These are phyloP conservation scores for Wallacemonas rigidus DNA, from an alignment of 208 protist genomes.

Conservation along the genomic window DNA sequence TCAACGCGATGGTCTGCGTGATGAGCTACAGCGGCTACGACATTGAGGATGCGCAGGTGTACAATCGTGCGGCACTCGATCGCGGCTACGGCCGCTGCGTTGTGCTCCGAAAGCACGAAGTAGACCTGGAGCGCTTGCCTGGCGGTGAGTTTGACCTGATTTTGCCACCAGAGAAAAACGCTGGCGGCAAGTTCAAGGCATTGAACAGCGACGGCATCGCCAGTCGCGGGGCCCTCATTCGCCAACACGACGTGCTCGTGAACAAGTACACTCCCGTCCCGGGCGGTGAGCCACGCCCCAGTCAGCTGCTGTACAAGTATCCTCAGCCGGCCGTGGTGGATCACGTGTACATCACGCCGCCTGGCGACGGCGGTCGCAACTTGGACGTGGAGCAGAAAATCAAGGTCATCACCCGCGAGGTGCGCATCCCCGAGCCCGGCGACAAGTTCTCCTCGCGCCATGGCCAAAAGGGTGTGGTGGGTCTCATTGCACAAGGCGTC, in stretches of 20 bases:
- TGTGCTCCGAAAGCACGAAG: slow-evolving; percentile 89
- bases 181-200: slow-evolving; percentile 48
- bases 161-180: slow-evolving; percentile 70
- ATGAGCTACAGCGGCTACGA: slow-evolving; percentile 99
- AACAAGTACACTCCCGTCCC: slow-evolving; percentile 93
- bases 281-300: slow-evolving; percentile 52
- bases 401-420: slow-evolving; percentile 95
- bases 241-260: slow-evolving; percentile 92
- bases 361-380: slow-evolving; percentile 75
- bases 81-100: slow-evolving; percentile 97
- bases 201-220: slow-evolving; percentile 97
- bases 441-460: slow-evolving; percentile 99
- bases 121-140: slow-evolving; percentile 66
- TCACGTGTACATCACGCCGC: slow-evolving; percentile 93
- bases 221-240: slow-evolving; percentile 85
- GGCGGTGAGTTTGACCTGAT: slow-evolving; percentile 74
- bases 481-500: slow-evolving; percentile 97
- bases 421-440: slow-evolving; percentile 95
- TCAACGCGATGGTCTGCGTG: slow-evolving; percentile 99
- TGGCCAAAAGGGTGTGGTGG: slow-evolving; percentile 99
- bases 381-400: slow-evolving; percentile 93
- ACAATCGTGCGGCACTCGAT: slow-evolving; percentile 97
- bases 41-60: slow-evolving; percentile 99
- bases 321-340: slow-evolving; percentile 92
- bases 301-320: slow-evolving; percentile 93